Percentiles rank a stretch among this genome's conserved stretches.
phyloP scores from a whole-genome alignment of 345 rosid species.

The Euphorbia tirucalli region DNA sequence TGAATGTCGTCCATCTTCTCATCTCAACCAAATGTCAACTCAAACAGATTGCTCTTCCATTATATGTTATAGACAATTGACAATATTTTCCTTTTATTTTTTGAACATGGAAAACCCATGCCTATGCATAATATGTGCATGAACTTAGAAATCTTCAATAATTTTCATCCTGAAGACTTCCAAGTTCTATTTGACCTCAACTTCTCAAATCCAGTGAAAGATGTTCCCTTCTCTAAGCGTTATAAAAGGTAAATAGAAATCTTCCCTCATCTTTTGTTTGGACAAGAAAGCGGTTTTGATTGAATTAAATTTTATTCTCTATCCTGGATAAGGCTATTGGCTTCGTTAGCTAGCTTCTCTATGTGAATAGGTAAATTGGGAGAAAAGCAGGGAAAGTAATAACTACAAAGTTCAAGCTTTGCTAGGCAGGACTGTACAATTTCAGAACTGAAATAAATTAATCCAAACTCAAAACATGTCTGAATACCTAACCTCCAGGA shows the following conservation, averaged over 20 bases:
- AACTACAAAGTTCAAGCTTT: neutral
- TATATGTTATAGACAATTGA: neutral
- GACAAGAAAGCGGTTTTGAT: neutral
- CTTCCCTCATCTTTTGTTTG: neutral
- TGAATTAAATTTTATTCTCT: neutral
- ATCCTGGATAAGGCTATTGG: neutral
- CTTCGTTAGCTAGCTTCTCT: neutral
- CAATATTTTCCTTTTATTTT: neutral
- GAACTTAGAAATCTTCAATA: neutral
- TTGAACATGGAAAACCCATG: neutral
- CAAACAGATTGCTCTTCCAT: neutral
- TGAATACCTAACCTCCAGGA: neutral
- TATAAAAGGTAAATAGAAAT: neutral
- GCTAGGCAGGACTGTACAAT: neutral
- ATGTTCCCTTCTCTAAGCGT: neutral
- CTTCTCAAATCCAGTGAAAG: neutral
- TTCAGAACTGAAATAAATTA: no score
- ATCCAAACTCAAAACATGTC: neutral
- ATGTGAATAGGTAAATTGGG: neutral
- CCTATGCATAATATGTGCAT: neutral
- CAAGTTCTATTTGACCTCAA: neutral
- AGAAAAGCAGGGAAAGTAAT: neutral
- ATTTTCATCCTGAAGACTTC: neutral
- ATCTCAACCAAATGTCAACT: neutral
- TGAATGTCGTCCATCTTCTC: neutral